A percentile compares a stretch with the other conserved stretches of the same genome.
Evolutionary conservation across 305 asterid genomes (phyloP).

Genomic region (Lippia alba): DNA sequence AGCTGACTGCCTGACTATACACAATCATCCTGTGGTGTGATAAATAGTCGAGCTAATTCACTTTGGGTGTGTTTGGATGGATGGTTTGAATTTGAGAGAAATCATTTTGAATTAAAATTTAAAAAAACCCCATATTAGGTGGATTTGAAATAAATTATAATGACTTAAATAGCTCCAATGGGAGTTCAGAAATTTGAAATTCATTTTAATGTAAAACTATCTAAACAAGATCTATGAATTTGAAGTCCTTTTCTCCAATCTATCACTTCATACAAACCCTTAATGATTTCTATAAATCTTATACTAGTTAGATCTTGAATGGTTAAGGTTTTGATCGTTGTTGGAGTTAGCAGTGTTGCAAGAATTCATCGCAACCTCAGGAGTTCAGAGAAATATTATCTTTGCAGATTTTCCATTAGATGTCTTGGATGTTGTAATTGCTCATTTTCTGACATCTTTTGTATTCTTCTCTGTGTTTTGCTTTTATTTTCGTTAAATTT

Average conservation of each 20-base stretch:
- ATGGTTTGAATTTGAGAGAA: not conserved
- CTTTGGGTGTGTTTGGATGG: not conserved
- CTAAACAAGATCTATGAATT: not conserved
- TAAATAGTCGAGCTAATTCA: not conserved
- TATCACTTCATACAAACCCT: not conserved
- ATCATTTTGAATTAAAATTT: not conserved
- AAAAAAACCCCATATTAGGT: no score
- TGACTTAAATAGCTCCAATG: no score
- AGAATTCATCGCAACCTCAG: slow-evolving; percentile 5
- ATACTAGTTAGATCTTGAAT: not conserved
- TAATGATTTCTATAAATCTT: not conserved
- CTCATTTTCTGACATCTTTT: slow-evolving; percentile 14
- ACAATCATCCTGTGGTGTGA: slow-evolving; percentile 5
- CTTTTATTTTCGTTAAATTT: slow-evolving; percentile 36
- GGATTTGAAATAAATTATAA: no score
- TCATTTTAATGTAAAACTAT: no score
- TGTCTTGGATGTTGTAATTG: slow-evolving; percentile 25
- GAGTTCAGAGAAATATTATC: slow-evolving; percentile 16
- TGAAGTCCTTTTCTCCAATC: not conserved
- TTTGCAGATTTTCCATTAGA: slow-evolving; percentile 9
- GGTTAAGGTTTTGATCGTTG: slow-evolving; percentile 2
- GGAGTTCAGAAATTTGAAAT: no score
- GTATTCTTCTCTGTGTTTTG: slow-evolving; percentile 28
- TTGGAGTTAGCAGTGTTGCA: slow-evolving; percentile 17
- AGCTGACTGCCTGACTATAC: not conserved